Evolutionary conservation across 2,329 filamentous ascomycete species (phyloP).

Genomic region (Scopulariopsis brevicaulis): DNA sequence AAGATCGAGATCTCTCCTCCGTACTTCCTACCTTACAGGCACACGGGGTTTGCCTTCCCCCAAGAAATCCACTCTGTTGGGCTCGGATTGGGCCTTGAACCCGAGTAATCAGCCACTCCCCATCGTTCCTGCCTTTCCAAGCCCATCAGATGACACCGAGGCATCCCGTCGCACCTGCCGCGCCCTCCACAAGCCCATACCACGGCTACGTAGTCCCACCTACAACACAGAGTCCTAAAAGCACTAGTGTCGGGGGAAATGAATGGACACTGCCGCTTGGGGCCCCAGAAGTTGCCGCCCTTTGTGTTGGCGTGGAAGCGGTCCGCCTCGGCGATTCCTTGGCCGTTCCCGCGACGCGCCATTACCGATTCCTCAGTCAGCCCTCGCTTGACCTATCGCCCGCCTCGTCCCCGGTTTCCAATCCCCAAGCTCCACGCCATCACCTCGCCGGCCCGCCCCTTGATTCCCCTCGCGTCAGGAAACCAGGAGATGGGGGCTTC

Average conservation of each 20-base stretch:
- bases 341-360: background rate
- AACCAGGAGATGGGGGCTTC: background rate
- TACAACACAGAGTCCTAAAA: background rate
- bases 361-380: background rate
- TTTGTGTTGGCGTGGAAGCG: background rate
- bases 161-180: background rate
- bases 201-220: background rate
- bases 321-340: background rate
- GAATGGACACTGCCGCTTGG: background rate
- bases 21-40: background rate
- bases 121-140: background rate
- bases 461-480: background rate
- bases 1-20: background rate
- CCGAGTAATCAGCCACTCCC: background rate
- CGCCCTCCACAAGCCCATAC: background rate
- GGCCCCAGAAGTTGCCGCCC: background rate
- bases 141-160: background rate
- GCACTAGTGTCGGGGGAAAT: background rate
- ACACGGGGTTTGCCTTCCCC: background rate
- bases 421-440: background rate
- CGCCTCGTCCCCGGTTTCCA: background rate
- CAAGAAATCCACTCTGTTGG: background rate
- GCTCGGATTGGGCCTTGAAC: background rate
- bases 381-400: background rate
- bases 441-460: background rate